A percentile compares a stretch with the other conserved stretches of the same genome.
Evolutionary conservation across 306 rosid genomes (phyloP).

Genomic region (Dalbergia cultrata): DNA sequence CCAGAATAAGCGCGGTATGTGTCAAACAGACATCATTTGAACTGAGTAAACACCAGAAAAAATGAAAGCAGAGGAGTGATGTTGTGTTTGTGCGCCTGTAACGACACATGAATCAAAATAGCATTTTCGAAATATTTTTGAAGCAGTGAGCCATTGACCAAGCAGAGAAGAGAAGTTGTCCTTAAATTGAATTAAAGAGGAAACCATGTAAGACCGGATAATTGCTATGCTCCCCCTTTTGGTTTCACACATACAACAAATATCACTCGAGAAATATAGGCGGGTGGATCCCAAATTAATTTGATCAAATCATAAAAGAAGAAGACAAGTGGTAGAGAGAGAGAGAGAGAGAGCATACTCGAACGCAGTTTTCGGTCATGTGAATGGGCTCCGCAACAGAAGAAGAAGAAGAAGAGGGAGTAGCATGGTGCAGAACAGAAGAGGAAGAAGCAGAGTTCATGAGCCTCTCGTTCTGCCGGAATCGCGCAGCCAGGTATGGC

Average conservation of each 20-base stretch:
- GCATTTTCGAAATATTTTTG: too few relatives aligned
- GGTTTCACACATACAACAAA: too few relatives aligned
- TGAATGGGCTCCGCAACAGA: slow-evolving; percentile 53
- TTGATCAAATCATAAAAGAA: background rate
- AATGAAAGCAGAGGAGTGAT: background rate
- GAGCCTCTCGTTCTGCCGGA: slow-evolving; percentile 66
- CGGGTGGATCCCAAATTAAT: background rate
- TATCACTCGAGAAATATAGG: background rate
- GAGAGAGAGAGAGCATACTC: slow-evolving; percentile 52
- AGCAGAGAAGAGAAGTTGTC: too few relatives aligned
- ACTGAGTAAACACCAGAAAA: too few relatives aligned
- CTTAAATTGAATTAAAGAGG: background rate
- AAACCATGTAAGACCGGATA: background rate
- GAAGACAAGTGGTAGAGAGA: background rate
- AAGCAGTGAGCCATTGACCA: background rate
- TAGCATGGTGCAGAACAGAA: slow-evolving; percentile 59
- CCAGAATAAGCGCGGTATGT: background rate
- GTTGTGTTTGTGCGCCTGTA: background rate
- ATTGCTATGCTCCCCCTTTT: background rate
- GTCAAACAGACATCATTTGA: background rate
- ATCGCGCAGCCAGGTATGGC: slow-evolving; percentile 58
- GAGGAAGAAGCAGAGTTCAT: slow-evolving; percentile 51
- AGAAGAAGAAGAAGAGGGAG: slow-evolving; percentile 51
- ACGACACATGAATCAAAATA: background rate
- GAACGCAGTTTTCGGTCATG: slow-evolving; percentile 76